Conservation (phyloP, 1,284 basidiomycete genomes). For the Tilletia caries region DNA sequence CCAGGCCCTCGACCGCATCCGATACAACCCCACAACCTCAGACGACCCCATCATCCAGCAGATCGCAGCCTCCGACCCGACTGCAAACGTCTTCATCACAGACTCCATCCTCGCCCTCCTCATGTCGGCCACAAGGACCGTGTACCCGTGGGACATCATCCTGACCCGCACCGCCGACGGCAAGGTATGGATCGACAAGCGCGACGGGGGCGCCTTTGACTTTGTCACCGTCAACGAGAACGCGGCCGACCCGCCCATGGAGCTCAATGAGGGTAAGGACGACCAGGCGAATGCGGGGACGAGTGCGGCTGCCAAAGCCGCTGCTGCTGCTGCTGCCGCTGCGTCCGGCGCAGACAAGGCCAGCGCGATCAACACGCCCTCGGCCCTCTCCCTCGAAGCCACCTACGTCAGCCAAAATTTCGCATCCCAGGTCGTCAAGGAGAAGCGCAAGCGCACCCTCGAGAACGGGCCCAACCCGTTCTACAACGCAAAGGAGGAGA, state of each 20-base stretch:
- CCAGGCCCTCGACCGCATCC: conserved; percentile 87
- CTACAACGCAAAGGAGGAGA: conserved; percentile 85
- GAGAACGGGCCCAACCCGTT: conserved; percentile 88
- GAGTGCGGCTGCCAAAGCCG: conserved; percentile 34
- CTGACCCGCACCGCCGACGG: conserved; percentile 81
- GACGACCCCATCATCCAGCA: conserved; percentile 71
- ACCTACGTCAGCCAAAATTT: conserved; percentile 99
- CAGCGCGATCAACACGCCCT: conserved; percentile 87
- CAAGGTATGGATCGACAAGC: conserved; percentile 95
- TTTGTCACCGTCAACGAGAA: conserved; percentile 99
- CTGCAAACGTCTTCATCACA: conserved; percentile 79
- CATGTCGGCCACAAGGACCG: conserved; percentile 91
- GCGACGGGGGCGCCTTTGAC: conserved; percentile 85
- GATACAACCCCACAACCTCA: conserved; percentile 94
- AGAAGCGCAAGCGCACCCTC: conserved; percentile 65
- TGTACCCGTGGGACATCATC: conserved; percentile 99
- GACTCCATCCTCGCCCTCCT: conserved; percentile 93
- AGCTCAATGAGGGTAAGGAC: conserved; percentile 69
- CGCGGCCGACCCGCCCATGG: conserved; percentile 88
- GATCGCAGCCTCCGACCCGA: conserved; percentile 25
- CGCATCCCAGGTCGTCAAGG: conserved; percentile 87
- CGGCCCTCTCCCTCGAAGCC: conserved; percentile 89
- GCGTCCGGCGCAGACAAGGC: conserved; percentile 28
- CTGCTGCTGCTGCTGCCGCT: conserved; percentile 32
- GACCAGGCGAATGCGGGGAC: conserved; percentile 49